phyloP scores from a whole-genome alignment of 2,329 filamentous ascomycete species.

The Monilinia fructigena region DNA sequence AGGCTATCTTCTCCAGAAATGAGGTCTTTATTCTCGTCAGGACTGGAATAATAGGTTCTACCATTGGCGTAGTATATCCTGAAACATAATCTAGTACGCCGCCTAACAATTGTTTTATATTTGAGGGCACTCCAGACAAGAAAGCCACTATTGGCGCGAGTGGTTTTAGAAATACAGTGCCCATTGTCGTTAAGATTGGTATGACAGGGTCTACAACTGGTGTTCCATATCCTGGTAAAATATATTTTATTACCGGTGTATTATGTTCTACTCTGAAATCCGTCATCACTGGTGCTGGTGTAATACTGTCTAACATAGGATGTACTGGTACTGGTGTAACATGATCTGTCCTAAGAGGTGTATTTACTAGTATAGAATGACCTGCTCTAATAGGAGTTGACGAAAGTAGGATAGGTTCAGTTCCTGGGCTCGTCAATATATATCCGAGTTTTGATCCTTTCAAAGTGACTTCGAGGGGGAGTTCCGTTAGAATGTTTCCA shows the following conservation, averaged over 20 bases:
- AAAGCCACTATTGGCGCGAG: not conserved
- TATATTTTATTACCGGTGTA: not conserved
- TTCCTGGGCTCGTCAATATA: not conserved
- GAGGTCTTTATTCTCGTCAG: not conserved
- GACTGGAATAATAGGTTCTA: not conserved
- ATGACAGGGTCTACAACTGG: not conserved
- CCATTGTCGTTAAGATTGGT: not conserved
- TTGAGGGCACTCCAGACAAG: not conserved
- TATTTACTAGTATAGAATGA: no score
- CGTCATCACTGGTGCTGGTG: not conserved
- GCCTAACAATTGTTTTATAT: not conserved
- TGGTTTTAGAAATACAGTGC: not conserved
- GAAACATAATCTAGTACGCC: no score
- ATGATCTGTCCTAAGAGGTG: no score
- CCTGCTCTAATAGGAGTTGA: no score
- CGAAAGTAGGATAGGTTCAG: not conserved
- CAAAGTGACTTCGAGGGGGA: not conserved
- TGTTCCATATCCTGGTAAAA: not conserved
- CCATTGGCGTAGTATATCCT: not conserved
- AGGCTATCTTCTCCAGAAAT: not conserved
- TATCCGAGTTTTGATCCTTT: constrained; percentile 10
- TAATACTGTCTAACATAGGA: not conserved
- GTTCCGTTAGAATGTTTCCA: not conserved
- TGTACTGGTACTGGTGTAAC: no score
- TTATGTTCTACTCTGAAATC: not conserved